A percentile compares a stretch with the other conserved stretches of the same genome.
These are phyloP conservation scores for Phytophthora colocasiae DNA, from an alignment of 352 stramenopile genomes.

Conservation along the genomic window DNA sequence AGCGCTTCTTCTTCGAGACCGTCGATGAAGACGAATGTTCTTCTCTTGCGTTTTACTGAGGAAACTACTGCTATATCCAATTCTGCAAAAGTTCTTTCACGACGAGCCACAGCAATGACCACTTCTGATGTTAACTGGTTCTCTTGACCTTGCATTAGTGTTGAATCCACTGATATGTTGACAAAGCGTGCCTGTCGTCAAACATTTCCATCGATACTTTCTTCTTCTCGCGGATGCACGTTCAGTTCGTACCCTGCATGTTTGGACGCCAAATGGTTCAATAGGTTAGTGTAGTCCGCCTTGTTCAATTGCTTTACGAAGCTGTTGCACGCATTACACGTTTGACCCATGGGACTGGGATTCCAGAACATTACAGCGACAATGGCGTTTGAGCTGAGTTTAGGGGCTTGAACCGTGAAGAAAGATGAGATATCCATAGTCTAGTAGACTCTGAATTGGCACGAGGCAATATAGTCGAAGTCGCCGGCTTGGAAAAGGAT, in stretches of 20 bases:
- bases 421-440: too few species aligned
- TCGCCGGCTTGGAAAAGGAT: too few species aligned
- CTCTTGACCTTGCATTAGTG: not conserved
- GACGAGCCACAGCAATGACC: not conserved
- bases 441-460: too few species aligned
- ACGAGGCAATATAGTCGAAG: too few species aligned
- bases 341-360: not conserved
- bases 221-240: not conserved
- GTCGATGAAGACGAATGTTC: too few species aligned
- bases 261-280: not conserved
- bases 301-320: not conserved
- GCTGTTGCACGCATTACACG: not conserved
- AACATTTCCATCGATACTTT: not conserved
- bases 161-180: not conserved
- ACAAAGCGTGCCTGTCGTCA: not conserved
- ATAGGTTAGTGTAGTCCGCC: slow-evolving; percentile 1
- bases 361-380: not conserved
- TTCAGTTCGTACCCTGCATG: not conserved
- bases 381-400: not conserved
- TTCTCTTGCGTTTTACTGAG: too few species aligned
- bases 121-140: not conserved
- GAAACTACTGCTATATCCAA: too few species aligned
- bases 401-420: not conserved
- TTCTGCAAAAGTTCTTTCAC: not conserved
- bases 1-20: too few species aligned